phyloP scores from a whole-genome alignment of 2,329 filamentous ascomycete species.

The Ophiobolus disseminans region DNA sequence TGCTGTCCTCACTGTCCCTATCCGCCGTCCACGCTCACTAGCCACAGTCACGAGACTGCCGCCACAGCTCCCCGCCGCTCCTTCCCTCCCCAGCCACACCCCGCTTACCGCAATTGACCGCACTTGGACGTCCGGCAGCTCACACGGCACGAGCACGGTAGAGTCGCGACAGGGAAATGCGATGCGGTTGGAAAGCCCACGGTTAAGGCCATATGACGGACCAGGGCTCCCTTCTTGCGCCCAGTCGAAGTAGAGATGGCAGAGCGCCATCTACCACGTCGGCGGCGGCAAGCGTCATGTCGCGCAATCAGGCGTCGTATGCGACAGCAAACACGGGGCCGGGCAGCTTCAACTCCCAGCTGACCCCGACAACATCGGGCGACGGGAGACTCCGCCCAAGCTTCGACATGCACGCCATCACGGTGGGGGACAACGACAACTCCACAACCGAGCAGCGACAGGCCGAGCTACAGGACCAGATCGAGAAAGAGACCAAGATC shows the following conservation, averaged over 20 bases:
- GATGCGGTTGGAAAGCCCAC: conserved; percentile 46
- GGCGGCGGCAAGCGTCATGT: conserved; percentile 61
- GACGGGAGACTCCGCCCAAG: conserved; percentile 66
- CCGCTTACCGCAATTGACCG: conserved; percentile 18
- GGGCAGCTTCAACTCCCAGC: conserved; percentile 88
- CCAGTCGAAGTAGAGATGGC: conserved; percentile 58
- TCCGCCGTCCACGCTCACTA: conserved; percentile 19
- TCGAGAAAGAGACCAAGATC: conserved; percentile 97
- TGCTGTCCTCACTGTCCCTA: conserved; percentile 15
- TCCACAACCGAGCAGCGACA: conserved; percentile 74
- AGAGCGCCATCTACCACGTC: conserved; percentile 61
- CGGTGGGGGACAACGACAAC: conserved; percentile 67
- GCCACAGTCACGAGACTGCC: conserved; percentile 14
- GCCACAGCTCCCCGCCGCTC: conserved; percentile 16
- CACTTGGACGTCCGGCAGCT: conserved; percentile 30
- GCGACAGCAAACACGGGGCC: conserved; percentile 69
- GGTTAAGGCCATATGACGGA: conserved; percentile 46
- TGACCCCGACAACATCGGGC: conserved; percentile 75
- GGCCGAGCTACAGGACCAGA: conserved; percentile 77
- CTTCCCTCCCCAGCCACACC: conserved; percentile 19
- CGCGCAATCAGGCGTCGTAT: conserved; percentile 70
- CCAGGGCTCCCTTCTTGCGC: conserved; percentile 52
- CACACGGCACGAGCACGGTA: conserved; percentile 45
- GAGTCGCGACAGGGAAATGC: conserved; percentile 41
- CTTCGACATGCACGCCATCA: conserved; percentile 58